Base-by-base conservation (phyloP, 192 early-diverging fungal genomes). In the Umbelopsis ramanniana region DNA sequence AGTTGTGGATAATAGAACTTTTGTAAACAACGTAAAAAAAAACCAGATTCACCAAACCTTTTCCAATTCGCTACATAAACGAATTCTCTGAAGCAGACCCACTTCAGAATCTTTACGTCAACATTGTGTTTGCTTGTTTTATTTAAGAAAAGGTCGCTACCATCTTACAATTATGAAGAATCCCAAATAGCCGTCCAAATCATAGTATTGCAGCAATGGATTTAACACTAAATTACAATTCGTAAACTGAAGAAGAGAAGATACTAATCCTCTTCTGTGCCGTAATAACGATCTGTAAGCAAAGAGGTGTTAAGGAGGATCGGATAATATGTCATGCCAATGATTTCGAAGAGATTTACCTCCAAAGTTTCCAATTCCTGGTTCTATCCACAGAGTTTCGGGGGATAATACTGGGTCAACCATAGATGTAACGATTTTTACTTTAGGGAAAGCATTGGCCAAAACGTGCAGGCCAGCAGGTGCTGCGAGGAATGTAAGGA, bases 351-450 rank as follows among this genome's bases (percentile, higher is more conserved):
- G 26, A 43, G 12, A 52, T 54, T 52, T 76, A 83, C 82, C 84
- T 46, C 91, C 92, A 92, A 97, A 97, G 78, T 95, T 88, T 17
- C 95, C 95, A 75, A 94, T 90, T 9, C 95, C 95, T 35, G 93
- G 92, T 66, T 89, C 88, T 75, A 95, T 89, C 63, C 85, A 88
- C 52, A 92, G 77, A 23, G 86, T 89, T 35, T 89, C 83, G 40
- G 87, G 77, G 53, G 85, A 81, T 17, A 95, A 72, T 55, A 87
- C 83, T 19, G 86, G 83, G 71, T 96, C 96, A 2, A 96, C 82
- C 84, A 91, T 89, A 11, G 93, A 91, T 15, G 89, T 89, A 24
- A 96, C 93, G 45, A 97, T 85, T 73, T 85, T 87, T 12, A 96
- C 90, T 52, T 76, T 77, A 6, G 95, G 94, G 77, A 98, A 98